A percentile compares a stretch with the other conserved stretches of the same genome.
These are phyloP conservation scores for Paramecium sexaurelia DNA, from an alignment of 73 alveolate genomes.

Conservation along the genomic window DNA sequence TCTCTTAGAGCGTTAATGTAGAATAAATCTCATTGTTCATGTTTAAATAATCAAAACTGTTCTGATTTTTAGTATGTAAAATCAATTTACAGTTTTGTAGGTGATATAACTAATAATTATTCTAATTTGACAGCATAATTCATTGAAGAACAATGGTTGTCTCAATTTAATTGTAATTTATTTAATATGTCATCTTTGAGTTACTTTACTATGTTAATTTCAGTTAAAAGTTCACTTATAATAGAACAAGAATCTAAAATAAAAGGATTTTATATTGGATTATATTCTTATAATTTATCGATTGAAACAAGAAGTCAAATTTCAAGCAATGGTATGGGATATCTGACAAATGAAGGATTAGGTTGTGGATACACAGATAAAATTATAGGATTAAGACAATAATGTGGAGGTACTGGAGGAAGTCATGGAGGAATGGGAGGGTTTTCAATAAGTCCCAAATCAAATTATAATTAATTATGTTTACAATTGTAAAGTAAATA, in stretches of 20 bases:
- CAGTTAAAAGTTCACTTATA: not conserved
- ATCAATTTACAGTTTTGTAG: not conserved
- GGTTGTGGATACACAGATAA: slow-evolving; percentile 43
- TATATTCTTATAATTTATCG: not conserved
- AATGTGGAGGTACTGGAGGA: slow-evolving; percentile 60
- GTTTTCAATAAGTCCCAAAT: not conserved
- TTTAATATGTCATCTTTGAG: not conserved
- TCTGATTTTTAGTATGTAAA: not conserved
- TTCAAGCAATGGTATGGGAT: not conserved
- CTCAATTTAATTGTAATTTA: not conserved
- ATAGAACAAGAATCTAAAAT: not conserved
- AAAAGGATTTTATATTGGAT: not conserved
- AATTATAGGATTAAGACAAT: not conserved
- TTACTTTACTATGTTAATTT: not conserved
- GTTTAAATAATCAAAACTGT: not conserved
- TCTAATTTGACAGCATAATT: not conserved
- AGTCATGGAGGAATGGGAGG: slow-evolving; percentile 54
- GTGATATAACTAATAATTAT: not conserved
- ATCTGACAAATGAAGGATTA: not conserved
- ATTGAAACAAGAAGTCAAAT: not conserved
- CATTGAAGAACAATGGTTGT: not conserved
- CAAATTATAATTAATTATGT: not conserved
- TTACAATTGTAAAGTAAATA: not conserved
- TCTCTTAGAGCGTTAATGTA: not conserved
- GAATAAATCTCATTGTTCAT: not conserved